Conservation (phyloP, 768 basidiomycete species). For the Royoungia palumana region DNA sequence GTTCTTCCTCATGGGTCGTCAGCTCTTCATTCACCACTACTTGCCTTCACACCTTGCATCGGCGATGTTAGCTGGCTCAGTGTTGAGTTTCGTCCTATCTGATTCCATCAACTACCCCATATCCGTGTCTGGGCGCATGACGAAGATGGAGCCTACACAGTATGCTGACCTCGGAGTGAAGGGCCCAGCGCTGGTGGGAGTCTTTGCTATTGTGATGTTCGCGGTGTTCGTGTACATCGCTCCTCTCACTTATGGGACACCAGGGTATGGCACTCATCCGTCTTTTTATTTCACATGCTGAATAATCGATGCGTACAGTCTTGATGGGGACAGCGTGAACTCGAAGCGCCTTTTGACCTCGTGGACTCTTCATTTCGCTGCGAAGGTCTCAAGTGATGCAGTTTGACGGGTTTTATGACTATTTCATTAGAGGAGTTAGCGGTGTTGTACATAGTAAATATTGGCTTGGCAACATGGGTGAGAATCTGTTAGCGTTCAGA, state of each 20-base stretch:
- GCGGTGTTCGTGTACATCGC: slow-evolving; percentile 70
- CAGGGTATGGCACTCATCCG: slow-evolving; percentile 61
- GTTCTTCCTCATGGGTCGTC: slow-evolving; percentile 97
- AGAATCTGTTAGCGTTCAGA: slow-evolving; percentile 3
- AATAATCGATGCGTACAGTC: slow-evolving; percentile 41
- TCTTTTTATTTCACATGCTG: slow-evolving; percentile 4
- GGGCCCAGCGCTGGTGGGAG: slow-evolving; percentile 60
- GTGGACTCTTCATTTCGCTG: slow-evolving; percentile 94
- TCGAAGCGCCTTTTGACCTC: slow-evolving; percentile 75
- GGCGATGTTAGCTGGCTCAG: slow-evolving; percentile 86
- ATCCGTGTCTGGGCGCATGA: slow-evolving; percentile 69
- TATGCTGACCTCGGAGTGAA: slow-evolving; percentile 77
- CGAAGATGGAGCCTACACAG: slow-evolving; percentile 46
- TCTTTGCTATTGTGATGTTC: slow-evolving; percentile 60
- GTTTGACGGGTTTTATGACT: slow-evolving; percentile 16
- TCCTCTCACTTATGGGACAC: slow-evolving; percentile 94
- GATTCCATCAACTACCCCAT: slow-evolving; percentile 92
- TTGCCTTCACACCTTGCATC: slow-evolving; percentile 94
- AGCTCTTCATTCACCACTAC: slow-evolving; percentile 97
- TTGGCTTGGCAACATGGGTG: slow-evolving; percentile 11
- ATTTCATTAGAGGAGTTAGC: slow-evolving; percentile 12
- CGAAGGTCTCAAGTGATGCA: slow-evolving; percentile 51
- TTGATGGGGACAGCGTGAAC: slow-evolving; percentile 85
- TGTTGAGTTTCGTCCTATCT: slow-evolving; percentile 85
- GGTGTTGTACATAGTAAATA: slow-evolving; percentile 21